Evolutionary conservation across 768 basidiomycete genomes (phyloP).

Genomic region (Suillus tomentosus): DNA sequence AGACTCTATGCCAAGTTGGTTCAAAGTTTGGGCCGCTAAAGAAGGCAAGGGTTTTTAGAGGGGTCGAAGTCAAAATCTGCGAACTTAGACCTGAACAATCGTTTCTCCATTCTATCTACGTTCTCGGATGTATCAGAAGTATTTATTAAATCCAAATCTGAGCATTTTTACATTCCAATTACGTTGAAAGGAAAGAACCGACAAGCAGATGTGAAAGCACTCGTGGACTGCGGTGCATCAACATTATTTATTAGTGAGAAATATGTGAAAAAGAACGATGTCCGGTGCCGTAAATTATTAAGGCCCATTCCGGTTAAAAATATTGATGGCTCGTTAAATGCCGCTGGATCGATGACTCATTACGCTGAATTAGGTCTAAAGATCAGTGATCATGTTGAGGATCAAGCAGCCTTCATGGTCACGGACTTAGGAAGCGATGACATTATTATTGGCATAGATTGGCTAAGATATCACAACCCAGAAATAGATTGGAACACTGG

Average conservation of each 20-base stretch:
- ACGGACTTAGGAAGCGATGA: neutral
- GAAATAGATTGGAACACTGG: neutral
- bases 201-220: neutral
- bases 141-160: no score
- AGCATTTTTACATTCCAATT: neutral
- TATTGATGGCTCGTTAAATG: neutral
- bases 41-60: no score
- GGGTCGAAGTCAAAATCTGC: no score
- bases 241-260: neutral
- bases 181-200: neutral
- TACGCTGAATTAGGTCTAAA: neutral
- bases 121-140: no score
- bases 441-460: neutral
- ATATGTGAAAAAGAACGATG: neutral
- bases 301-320: neutral
- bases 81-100: no score
- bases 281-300: neutral
- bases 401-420: neutral
- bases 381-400: neutral
- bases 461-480: neutral
- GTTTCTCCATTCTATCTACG: no score
- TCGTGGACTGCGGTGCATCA: neutral
- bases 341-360: neutral
- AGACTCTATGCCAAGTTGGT: no score
- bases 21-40: rapidly evolving